Percentiles rank a stretch among this genome's conserved stretches.
phyloP scores from a whole-genome alignment of 2,329 filamentous ascomycete species.

The Fusarium globosum region DNA sequence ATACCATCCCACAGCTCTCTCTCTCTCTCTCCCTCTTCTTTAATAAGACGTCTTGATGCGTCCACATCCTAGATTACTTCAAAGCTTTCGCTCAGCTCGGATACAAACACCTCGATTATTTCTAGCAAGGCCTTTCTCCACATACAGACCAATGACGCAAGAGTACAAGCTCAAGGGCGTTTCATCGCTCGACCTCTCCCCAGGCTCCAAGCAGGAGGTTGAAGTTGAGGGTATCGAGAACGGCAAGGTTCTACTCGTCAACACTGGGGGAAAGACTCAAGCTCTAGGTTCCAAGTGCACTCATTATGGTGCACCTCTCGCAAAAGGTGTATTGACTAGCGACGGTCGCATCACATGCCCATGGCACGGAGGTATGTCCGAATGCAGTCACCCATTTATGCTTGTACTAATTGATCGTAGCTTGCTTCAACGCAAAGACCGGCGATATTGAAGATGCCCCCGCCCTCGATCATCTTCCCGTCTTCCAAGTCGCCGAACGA shows the following conservation, averaged over 20 bases:
- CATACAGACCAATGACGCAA: slow-evolving; percentile 59
- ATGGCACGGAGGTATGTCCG: slow-evolving; percentile 88
- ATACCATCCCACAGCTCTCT: neutral
- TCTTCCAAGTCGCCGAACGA: slow-evolving; percentile 83
- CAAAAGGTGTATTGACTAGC: slow-evolving; percentile 84
- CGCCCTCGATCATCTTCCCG: slow-evolving; percentile 84
- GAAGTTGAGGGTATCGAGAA: slow-evolving; percentile 90
- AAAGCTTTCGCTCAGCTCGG: slow-evolving; percentile 26
- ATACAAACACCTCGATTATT: slow-evolving; percentile 20
- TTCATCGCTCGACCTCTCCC: slow-evolving; percentile 77
- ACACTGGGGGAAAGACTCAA: slow-evolving; percentile 78
- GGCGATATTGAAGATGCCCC: slow-evolving; percentile 97
- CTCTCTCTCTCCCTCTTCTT: neutral
- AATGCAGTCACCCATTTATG: neutral
- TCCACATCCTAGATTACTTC: slow-evolving; percentile 19
- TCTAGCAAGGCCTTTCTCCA: slow-evolving; percentile 38
- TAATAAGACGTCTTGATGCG: slow-evolving; percentile 34
- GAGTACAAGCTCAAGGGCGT: slow-evolving; percentile 82
- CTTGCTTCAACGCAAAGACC: slow-evolving; percentile 89
- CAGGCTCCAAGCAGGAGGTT: slow-evolving; percentile 86
- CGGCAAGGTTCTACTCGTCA: slow-evolving; percentile 87
- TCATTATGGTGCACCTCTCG: slow-evolving; percentile 92
- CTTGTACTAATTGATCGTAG: slow-evolving; percentile 56
- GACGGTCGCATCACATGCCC: slow-evolving; percentile 90
- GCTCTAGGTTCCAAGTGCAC: slow-evolving; percentile 87